These are phyloP conservation scores for Tricholoma sp. DNA, from an alignment of 768 basidiomycete species.

Conservation along the genomic window DNA sequence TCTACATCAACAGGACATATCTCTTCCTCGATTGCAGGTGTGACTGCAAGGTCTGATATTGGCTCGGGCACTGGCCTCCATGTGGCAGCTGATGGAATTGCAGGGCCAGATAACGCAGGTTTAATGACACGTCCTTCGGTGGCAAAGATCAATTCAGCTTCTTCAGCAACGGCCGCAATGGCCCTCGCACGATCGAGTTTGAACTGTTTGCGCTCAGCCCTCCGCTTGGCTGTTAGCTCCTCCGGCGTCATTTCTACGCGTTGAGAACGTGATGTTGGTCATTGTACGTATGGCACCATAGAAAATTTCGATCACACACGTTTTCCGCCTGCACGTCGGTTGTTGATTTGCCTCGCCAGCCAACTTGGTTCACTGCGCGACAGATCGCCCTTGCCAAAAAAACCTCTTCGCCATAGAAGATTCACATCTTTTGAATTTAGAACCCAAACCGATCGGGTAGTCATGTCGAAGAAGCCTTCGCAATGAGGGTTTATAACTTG, in stretches of 20 bases:
- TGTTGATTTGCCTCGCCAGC: constrained; percentile 75
- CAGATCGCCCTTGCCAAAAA: constrained; percentile 96
- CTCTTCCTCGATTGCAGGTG: constrained; percentile 24
- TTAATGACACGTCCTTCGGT: constrained; percentile 60
- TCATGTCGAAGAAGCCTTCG: constrained; percentile 69
- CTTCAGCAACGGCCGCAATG: constrained; percentile 74
- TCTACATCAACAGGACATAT: constrained; percentile 34
- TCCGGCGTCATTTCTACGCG: constrained; percentile 74
- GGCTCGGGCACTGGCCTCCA: constrained; percentile 51
- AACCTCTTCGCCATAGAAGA: constrained; percentile 83
- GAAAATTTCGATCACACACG: constrained; percentile 36
- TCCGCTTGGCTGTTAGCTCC: constrained; percentile 82
- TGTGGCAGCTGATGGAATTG: constrained; percentile 76
- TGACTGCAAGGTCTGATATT: constrained; percentile 13
- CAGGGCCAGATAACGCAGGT: constrained; percentile 53
- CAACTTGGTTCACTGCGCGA: constrained; percentile 95
- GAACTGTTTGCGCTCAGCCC: constrained; percentile 87
- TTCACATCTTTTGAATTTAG: constrained; percentile 54
- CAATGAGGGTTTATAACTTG: constrained; percentile 67
- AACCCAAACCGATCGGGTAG: constrained; percentile 89
- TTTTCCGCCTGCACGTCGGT: constrained; percentile 49
- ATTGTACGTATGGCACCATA: neutral
- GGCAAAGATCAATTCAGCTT: constrained; percentile 73
- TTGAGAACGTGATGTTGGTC: neutral
- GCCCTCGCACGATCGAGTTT: constrained; percentile 89